Percentiles rank a stretch among this genome's conserved stretches.
Evolutionary conservation across 306 rosid genomes (phyloP).

Genomic region (Hylodesmum podocarpum): DNA sequence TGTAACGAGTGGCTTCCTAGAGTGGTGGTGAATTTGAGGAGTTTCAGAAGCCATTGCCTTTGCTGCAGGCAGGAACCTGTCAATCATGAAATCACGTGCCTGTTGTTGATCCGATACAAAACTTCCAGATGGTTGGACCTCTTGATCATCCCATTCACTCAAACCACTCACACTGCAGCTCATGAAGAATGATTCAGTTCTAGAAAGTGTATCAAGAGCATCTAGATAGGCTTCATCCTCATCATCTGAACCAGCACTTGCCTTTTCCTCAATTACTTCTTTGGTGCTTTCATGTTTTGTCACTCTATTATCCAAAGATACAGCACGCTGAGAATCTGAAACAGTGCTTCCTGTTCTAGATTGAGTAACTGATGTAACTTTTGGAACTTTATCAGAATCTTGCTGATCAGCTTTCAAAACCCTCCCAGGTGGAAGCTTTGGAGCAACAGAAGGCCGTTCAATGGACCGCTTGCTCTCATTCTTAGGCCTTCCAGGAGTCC

Average conservation of each 20-base stretch:
- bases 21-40: slow-evolving; percentile 46
- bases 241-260: slow-evolving; percentile 51
- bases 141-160: slow-evolving; percentile 71
- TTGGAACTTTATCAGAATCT: slow-evolving; percentile 37
- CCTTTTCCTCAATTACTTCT: slow-evolving; percentile 35
- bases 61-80: slow-evolving; percentile 89
- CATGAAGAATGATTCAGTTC: slow-evolving; percentile 71
- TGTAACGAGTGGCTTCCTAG: slow-evolving; percentile 50
- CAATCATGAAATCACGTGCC: slow-evolving; percentile 83
- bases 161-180: slow-evolving; percentile 81
- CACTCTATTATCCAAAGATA: slow-evolving; percentile 37
- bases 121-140: slow-evolving; percentile 43
- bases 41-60: slow-evolving; percentile 89
- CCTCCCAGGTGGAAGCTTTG: slow-evolving; percentile 88
- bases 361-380: slow-evolving; percentile 34
- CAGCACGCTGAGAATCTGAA: slow-evolving; percentile 36
- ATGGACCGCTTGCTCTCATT: slow-evolving; percentile 42
- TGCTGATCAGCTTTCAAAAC: slow-evolving; percentile 47
- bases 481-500: slow-evolving; percentile 78
- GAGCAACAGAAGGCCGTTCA: slow-evolving; percentile 44
- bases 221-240: slow-evolving; percentile 69
- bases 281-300: slow-evolving; percentile 33
- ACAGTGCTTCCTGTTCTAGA: slow-evolving; percentile 32
- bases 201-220: slow-evolving; percentile 76
- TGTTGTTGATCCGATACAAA: slow-evolving; percentile 69